These are phyloP conservation scores for Coemansia sp. DNA, from an alignment of 192 early-diverging fungal genomes.

Conservation along the genomic window DNA sequence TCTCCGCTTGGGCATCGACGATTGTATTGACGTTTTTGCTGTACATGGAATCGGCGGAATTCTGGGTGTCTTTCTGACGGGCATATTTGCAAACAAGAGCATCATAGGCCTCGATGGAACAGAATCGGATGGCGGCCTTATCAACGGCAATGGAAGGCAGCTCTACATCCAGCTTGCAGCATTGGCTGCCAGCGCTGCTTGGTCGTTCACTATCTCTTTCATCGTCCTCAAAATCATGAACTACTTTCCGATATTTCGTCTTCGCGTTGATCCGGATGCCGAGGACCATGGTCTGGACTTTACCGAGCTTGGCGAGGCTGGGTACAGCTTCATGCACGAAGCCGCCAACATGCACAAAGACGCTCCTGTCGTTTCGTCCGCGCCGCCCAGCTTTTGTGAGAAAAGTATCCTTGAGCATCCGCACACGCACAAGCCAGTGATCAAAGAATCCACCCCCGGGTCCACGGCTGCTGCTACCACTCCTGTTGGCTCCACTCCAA, in stretches of 20 bases:
- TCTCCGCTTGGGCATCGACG: slow-evolving; percentile 70
- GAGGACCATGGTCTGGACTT: slow-evolving; percentile 57
- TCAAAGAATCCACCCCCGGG: slow-evolving; percentile 18
- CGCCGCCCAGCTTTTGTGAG: slow-evolving; percentile 23
- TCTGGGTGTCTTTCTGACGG: slow-evolving; percentile 84
- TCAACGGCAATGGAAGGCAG: slow-evolving; percentile 71
- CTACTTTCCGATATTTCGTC: slow-evolving; percentile 55
- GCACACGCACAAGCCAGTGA: slow-evolving; percentile 25
- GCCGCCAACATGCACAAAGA: slow-evolving; percentile 11
- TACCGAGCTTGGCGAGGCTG: slow-evolving; percentile 56
- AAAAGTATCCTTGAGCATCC: slow-evolving; percentile 25
- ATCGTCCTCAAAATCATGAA: slow-evolving; percentile 60
- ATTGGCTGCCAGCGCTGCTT: slow-evolving; percentile 61
- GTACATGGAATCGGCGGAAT: slow-evolving; percentile 73
- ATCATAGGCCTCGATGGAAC: slow-evolving; percentile 69
- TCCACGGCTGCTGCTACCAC: slow-evolving; percentile 6
- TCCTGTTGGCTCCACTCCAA: not conserved
- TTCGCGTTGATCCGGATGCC: slow-evolving; percentile 57
- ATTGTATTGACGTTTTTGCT: slow-evolving; percentile 81
- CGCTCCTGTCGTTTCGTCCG: not conserved
- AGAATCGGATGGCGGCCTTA: slow-evolving; percentile 57
- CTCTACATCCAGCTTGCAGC: slow-evolving; percentile 71
- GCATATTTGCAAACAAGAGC: slow-evolving; percentile 81
- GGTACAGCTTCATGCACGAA: slow-evolving; percentile 48
- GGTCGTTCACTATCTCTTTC: slow-evolving; percentile 61